Base-by-base conservation (phyloP, 805 yeast genomes). In the Candida boleticola region DNA sequence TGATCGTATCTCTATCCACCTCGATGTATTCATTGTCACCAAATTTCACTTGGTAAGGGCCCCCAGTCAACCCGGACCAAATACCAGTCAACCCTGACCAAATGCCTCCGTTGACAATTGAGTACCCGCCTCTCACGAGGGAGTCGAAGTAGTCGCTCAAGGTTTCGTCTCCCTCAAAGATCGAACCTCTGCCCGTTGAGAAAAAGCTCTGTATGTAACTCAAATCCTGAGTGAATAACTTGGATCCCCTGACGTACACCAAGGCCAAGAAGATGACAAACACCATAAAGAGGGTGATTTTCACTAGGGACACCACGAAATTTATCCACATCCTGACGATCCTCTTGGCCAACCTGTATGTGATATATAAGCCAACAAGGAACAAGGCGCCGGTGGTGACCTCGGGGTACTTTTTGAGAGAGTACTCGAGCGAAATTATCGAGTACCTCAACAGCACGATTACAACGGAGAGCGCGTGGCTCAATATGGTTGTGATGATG, bases 1-100 rank as follows among this genome's bases (percentile, higher is more conserved):
- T 13, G 11, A 55, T 5, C 4, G 56, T 37, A 3, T 40, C 40
- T 17, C 35, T 38, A 16, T 41, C 46, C 4, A 58, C 22, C 2
- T 35, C 31, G 2, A 31, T 11, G n/a, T n/a, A n/a, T 6, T 36
- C 31, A 11, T 16, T 13, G 20, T 56, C 48, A 14, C 54, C 33
- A 17, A 27, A 35, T 2, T 48, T 40, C 4, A 58, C 36, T 11
- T 30, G 6, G 10, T 9, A 17, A n/a, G 34, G 19, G 13, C 19
- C 34, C 13, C 19, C 9, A 7, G 19, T 16, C 34, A 30, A 30
- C 9, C 13, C 34, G 14, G 7, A 9, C 19, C 6, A 9, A 14
- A 7, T 13, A 10, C 34, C 34, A 17, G 7, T 16, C 34, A 30
- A 30, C 10, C 5, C 21, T 18, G 16, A 14, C 35, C 35, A 31